phyloP scores from a whole-genome alignment of 352 stramenopile species.

The Phytophthora boehmeriae region DNA sequence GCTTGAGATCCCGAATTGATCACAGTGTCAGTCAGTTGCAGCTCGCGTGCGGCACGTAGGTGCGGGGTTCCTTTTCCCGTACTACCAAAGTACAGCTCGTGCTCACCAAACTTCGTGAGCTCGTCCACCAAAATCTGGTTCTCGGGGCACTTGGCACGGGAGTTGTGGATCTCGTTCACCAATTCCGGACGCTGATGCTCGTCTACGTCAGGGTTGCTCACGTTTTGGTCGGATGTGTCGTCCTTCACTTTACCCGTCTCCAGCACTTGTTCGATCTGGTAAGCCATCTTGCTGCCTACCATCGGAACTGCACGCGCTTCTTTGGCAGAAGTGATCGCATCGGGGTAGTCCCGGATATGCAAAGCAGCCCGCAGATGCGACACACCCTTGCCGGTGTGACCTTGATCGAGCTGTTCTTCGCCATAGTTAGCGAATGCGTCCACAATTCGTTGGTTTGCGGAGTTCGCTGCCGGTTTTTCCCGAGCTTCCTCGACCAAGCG shows the following conservation, averaged over 20 bases:
- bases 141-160: slow-evolving; percentile 49
- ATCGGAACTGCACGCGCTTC: slow-evolving; percentile 52
- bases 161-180: slow-evolving; percentile 53
- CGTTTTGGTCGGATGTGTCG: slow-evolving; percentile 47
- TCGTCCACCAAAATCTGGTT: slow-evolving; percentile 74
- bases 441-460: slow-evolving; percentile 78
- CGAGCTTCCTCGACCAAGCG: slow-evolving; percentile 61
- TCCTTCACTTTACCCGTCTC: slow-evolving; percentile 60
- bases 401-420: slow-evolving; percentile 55
- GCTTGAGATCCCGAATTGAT: slow-evolving; percentile 61
- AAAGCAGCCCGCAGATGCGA: slow-evolving; percentile 71
- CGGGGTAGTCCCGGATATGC: slow-evolving; percentile 57
- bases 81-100: slow-evolving; percentile 76
- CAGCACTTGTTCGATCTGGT: slow-evolving; percentile 67
- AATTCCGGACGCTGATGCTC: slow-evolving; percentile 46
- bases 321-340: slow-evolving; percentile 47
- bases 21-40: slow-evolving; percentile 54
- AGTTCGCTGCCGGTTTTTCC: slow-evolving; percentile 42
- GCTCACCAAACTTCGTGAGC: slow-evolving; percentile 69
- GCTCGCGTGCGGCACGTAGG: slow-evolving; percentile 63
- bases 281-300: slow-evolving; percentile 62
- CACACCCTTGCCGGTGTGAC: slow-evolving; percentile 79
- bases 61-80: slow-evolving; percentile 74
- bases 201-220: slow-evolving; percentile 43
- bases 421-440: slow-evolving; percentile 75